phyloP scores from a whole-genome alignment of 805 yeast genomes.

The Saccharomycopsis sp. region DNA sequence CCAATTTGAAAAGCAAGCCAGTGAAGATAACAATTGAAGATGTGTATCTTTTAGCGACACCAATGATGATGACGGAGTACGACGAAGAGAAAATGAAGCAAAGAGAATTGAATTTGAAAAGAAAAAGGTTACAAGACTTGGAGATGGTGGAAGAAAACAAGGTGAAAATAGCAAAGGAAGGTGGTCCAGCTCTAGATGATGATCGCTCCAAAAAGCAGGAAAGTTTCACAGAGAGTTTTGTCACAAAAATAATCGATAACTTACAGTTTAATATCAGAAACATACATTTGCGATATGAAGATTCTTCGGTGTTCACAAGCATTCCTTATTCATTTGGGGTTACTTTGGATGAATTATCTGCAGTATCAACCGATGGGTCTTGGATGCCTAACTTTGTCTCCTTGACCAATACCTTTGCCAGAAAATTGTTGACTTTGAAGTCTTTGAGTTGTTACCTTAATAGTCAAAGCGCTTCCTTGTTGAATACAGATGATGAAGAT shows the following conservation, averaged over 20 bases:
- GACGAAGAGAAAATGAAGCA: slow-evolving; percentile 53
- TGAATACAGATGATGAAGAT: slow-evolving; percentile 34
- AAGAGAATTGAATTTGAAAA: slow-evolving; percentile 55
- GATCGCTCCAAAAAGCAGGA: slow-evolving; percentile 43
- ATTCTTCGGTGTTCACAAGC: slow-evolving; percentile 58
- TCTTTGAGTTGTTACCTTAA: slow-evolving; percentile 79
- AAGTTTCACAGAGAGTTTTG: slow-evolving; percentile 75
- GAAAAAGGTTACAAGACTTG: slow-evolving; percentile 57
- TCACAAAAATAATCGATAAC: slow-evolving; percentile 88
- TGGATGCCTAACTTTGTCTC: slow-evolving; percentile 86
- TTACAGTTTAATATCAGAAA: slow-evolving; percentile 84
- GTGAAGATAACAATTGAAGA: slow-evolving; percentile 83
- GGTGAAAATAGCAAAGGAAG: slow-evolving; percentile 29
- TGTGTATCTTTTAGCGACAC: slow-evolving; percentile 73
- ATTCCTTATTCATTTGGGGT: slow-evolving; percentile 75
- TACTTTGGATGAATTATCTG: slow-evolving; percentile 78
- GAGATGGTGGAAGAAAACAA: slow-evolving; percentile 38
- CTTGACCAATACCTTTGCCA: slow-evolving; percentile 53
- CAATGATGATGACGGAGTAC: slow-evolving; percentile 51
- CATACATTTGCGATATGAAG: slow-evolving; percentile 90
- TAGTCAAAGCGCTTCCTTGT: slow-evolving; percentile 48
- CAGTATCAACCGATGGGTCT: slow-evolving; percentile 74
- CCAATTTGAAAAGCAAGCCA: slow-evolving; percentile 85
- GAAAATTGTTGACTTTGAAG: slow-evolving; percentile 68
- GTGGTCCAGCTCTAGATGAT: slow-evolving; percentile 11